Percentiles rank a stretch among this genome's conserved stretches.
Conservation (phyloP, 805 yeast genomes). For the Maudiozyma barnettii region DNA sequence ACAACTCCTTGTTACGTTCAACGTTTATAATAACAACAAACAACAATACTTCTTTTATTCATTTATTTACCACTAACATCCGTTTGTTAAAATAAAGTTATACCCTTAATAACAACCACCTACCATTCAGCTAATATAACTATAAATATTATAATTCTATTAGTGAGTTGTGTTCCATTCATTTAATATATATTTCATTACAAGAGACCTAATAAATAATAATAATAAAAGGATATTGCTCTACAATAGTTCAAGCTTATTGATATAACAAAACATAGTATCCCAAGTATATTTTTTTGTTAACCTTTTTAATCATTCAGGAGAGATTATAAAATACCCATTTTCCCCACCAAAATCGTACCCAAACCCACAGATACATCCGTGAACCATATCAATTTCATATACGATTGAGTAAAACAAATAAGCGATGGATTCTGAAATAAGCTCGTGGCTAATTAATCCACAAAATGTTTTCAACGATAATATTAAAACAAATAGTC, state of each 20-base stretch:
- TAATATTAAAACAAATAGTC: background rate
- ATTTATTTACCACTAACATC: background rate
- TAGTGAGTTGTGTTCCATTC: background rate
- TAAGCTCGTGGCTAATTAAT: conserved; percentile 12
- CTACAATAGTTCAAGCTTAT: too few species aligned
- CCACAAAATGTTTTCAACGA: conserved; percentile 9
- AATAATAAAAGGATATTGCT: too few species aligned
- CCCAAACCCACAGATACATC: too few species aligned
- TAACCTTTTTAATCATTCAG: too few species aligned
- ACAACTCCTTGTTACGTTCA: background rate
- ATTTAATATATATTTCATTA: background rate
- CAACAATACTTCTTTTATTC: background rate
- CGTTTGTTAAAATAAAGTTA: too few species aligned
- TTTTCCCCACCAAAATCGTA: too few species aligned
- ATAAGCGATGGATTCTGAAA: conserved; percentile 5
- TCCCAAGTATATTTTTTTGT: too few species aligned
- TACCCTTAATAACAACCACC: too few species aligned
- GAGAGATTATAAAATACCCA: too few species aligned
- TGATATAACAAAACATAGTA: too few species aligned
- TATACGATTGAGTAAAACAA: background rate
- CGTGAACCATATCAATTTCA: too few species aligned
- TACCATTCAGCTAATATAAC: too few species aligned
- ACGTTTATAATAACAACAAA: background rate
- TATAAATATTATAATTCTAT: background rate
- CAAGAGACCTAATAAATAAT: background rate